Evolutionary conservation across 768 basidiomycete species (phyloP).

Genomic region (Zangia roseola): DNA sequence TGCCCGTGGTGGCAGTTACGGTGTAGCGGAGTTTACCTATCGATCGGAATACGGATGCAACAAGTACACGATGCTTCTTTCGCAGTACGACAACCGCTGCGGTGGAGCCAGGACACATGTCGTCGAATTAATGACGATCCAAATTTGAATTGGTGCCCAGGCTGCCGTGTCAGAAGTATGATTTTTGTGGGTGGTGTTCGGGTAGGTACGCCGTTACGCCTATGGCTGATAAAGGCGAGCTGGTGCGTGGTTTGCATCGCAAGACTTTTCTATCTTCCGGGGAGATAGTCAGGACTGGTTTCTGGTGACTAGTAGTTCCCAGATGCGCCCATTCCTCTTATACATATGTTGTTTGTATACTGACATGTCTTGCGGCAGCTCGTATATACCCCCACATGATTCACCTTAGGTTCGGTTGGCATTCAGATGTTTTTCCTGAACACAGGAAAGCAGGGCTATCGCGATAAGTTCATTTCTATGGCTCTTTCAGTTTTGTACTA

Average conservation of each 20-base stretch:
- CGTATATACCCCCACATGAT: constrained; percentile 71
- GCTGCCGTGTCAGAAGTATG: constrained; percentile 69
- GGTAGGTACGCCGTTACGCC: constrained; percentile 91
- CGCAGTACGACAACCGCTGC: constrained; percentile 5
- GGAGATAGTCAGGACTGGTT: not conserved
- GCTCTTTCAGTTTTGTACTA: constrained; percentile 92
- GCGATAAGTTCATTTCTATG: constrained; percentile 55
- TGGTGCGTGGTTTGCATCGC: constrained; percentile 52
- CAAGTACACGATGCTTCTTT: constrained; percentile 1
- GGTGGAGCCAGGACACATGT: not conserved
- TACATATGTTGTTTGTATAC: too few relatives aligned
- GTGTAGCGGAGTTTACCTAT: too few relatives aligned
- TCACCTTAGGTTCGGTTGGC: too few relatives aligned
- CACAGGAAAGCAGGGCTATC: constrained; percentile 42
- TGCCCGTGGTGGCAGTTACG: too few relatives aligned
- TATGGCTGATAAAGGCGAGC: constrained; percentile 99
- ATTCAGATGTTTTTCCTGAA: constrained; percentile 65
- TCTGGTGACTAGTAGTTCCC: constrained; percentile 42
- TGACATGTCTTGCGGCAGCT: constrained; percentile 51
- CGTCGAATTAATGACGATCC: too few relatives aligned
- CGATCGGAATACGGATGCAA: too few relatives aligned
- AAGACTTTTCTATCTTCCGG: too few relatives aligned
- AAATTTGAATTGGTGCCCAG: too few relatives aligned
- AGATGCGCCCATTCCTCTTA: constrained; percentile 41
- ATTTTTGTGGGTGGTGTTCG: constrained; percentile 79